Base-by-base conservation (phyloP, 116 monocot species). In the Cymodocea nodosa region DNA sequence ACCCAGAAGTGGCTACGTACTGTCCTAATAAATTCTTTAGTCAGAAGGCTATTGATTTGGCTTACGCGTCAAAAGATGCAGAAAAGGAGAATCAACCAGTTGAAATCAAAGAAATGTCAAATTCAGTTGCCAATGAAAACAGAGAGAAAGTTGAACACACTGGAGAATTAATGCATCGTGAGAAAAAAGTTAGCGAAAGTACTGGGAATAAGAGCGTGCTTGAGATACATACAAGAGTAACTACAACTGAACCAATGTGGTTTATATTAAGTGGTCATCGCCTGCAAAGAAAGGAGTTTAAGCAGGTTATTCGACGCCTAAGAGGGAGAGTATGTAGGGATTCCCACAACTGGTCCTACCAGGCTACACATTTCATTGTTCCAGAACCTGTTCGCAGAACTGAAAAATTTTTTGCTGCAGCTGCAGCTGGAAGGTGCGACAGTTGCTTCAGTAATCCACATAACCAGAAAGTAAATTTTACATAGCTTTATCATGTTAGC, bases 391-490 rank as follows among this genome's bases (percentile, higher is more conserved):
- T 99, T 17, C 85, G 89, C 63, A 81, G 92, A 71, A 99, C 99
- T 19, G 92, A 99, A 68, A 99, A 99, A 36, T 86, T 99, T 62
- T 92, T 99, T 73, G 99, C 99, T 25, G 99, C 99, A 66, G 86
- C 87, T 56, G 92, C 99, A 65, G 78, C 92, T 74, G 92, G 99
- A 80, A 92, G 99, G 99, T 99, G 77, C 69, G 16, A 7, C 44
- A 22, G 5, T 48, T 64, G 37, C 13, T 23, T 15, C 23, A 23
- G 5, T n/a, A 20, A 25, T 44, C 51, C 51, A 23, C 50, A 9
- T 9, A 18, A n/a, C 39, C n/a, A 17, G 39, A 20, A 17, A 18
- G 35, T 37, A 62, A 62, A 36, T 6, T 18, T 39, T 62, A 36
- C 12, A 34, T 37, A n/a, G n/a, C n/a, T n/a, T n/a, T n/a, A n/a